Conservation (phyloP, 768 basidiomycete species). For the Xerocomellus intermedius region DNA sequence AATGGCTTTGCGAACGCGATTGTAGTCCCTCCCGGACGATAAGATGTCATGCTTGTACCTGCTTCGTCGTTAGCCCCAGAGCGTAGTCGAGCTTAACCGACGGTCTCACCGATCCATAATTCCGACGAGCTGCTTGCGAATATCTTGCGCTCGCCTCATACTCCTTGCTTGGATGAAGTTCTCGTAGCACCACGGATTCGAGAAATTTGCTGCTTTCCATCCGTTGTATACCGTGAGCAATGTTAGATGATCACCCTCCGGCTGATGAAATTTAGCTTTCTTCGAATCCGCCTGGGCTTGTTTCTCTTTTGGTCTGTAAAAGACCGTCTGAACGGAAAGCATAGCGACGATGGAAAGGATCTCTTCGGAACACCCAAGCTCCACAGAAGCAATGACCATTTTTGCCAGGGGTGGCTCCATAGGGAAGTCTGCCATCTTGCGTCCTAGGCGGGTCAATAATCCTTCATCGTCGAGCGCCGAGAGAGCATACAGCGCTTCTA, state of each 20-base stretch:
- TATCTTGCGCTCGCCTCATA: constrained; percentile 96
- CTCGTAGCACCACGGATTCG: constrained; percentile 99
- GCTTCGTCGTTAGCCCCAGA: constrained; percentile 7
- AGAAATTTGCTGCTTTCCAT: constrained; percentile 95
- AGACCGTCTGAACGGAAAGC: constrained; percentile 94
- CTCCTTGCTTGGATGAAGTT: constrained; percentile 98
- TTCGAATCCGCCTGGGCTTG: constrained; percentile 99
- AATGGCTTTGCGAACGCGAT: constrained; percentile 90
- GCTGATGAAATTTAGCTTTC: constrained; percentile 99
- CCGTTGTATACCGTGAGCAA: constrained; percentile 95
- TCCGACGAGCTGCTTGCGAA: constrained; percentile 93
- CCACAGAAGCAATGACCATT: constrained; percentile 97
- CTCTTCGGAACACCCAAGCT: constrained; percentile 97
- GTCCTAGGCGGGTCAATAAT: constrained; percentile 85
- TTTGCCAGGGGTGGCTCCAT: constrained; percentile 96
- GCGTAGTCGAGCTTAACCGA: neutral
- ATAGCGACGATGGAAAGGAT: constrained; percentile 97
- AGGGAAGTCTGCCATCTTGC: constrained; percentile 99
- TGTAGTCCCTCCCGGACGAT: constrained; percentile 90
- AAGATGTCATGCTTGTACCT: constrained; percentile 97
- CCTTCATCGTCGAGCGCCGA: constrained; percentile 98
- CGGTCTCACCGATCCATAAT: constrained; percentile 92
- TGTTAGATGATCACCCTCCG: constrained; percentile 95
- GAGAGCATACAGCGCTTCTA: constrained; percentile 91
- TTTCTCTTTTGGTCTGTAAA: constrained; percentile 99